Percentiles rank a stretch among this genome's conserved stretches.
These are phyloP conservation scores for Aspergillus fructus DNA, from an alignment of 2,329 filamentous ascomycete species.

Conservation along the genomic window DNA sequence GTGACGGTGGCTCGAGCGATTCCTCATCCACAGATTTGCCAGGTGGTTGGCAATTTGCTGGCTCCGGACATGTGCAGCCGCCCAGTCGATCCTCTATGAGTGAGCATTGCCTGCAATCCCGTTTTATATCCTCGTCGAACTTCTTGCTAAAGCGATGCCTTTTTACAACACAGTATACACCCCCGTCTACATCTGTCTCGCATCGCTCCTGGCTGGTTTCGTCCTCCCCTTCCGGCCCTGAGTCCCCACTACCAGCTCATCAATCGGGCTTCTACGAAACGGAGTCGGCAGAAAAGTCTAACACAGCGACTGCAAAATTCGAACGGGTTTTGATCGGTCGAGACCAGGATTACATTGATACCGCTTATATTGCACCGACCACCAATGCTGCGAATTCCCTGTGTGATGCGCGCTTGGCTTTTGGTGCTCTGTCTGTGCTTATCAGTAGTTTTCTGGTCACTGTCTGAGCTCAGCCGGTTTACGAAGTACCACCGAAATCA, in stretches of 20 bases:
- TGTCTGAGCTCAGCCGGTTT: conserved; percentile 17
- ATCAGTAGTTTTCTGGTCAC: conserved; percentile 20
- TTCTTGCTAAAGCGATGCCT: conserved; percentile 27
- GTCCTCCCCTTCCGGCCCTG: conserved; percentile 49
- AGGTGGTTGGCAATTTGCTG: conserved; percentile 76
- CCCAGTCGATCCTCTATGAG: conserved; percentile 66
- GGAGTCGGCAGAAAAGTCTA: background rate
- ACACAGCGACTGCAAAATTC: background rate
- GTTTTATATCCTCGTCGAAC: conserved; percentile 10
- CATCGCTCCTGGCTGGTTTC: conserved; percentile 46
- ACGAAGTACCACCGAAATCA: background rate
- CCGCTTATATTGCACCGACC: conserved; percentile 19
- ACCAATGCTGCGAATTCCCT: conserved; percentile 18
- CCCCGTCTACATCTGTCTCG: conserved; percentile 55
- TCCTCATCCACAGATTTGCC: conserved; percentile 59
- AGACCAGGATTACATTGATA: background rate
- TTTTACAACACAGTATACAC: conserved; percentile 33
- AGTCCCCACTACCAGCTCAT: conserved; percentile 20
- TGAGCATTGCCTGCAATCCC: conserved; percentile 48
- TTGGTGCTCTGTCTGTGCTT: conserved; percentile 24
- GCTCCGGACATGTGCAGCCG: conserved; percentile 76
- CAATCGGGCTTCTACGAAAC: conserved; percentile 12
- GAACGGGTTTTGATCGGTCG: background rate
- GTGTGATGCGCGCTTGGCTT: conserved; percentile 11
- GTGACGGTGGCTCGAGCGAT: conserved; percentile 43